Base-by-base conservation (phyloP, 192 early-diverging fungal genomes). In the Linderina pennispora region DNA sequence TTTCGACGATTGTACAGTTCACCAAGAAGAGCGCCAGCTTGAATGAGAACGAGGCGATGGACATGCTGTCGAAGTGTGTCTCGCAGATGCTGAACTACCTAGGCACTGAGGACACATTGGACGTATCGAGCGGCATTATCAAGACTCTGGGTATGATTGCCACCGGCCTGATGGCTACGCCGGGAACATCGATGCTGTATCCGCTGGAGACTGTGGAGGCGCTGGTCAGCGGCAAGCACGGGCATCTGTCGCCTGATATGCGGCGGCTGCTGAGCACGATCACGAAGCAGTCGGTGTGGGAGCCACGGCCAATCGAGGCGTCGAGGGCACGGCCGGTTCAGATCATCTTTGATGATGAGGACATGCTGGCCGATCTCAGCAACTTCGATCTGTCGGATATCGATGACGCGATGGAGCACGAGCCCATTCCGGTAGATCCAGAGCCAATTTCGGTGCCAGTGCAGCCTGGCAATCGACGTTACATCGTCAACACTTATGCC, bases 61-160 rank as follows among this genome's bases (percentile, higher is more conserved):
- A 62, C 35, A 44, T 50, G 16, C 54, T 69, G 2, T 69, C 65
- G 0, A 54, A 37, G 8, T 69, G 65, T 20, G 48, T 69, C 14
- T 50, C 65, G 15, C 58, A 62, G 50, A 69, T 69, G 65, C 40
- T 69, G 1, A 54, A 36, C 28, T 69, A 69, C 20, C 42, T 69
- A 2, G 41, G 40, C 15, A 36, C 54, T 38, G 28, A 33, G 0
- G 65, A 69, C 37, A 18, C 43, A 46, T 50, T 62, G 2, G 43
- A 47, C 1, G 58, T 62, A 1, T 51, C 45, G 3, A 40, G 31
- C 0, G 45, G 42, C 4, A 69, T 69, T 24, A 45, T 69, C 23
- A 46, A 50, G 8, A 61, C 50, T 19, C 51, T 69, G 34, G 65
- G 58, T 2, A 24, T 69, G 8, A 48, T 69, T 17, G 58, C 65